Evolutionary conservation across 2,329 filamentous ascomycete genomes (phyloP).

Genomic region (Hypomyces perniciosus): DNA sequence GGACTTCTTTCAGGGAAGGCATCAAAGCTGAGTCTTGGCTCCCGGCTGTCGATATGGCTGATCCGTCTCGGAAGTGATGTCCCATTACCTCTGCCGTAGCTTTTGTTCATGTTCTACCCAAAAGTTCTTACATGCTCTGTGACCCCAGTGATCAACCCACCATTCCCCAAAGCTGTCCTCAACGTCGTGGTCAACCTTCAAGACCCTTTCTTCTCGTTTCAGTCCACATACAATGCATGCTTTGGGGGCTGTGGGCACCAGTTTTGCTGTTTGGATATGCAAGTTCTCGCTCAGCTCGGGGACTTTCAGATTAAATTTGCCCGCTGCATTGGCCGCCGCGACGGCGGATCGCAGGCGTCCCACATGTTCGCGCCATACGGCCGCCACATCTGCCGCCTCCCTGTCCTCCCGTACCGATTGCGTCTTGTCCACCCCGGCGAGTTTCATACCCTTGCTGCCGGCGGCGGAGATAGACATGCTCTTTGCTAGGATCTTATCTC

Average conservation of each 20-base stretch:
- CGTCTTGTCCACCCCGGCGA: constrained; percentile 75
- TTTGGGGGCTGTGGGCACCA: constrained; percentile 67
- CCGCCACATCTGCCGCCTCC: constrained; percentile 71
- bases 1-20: too few species aligned
- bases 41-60: too few species aligned
- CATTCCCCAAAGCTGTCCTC: constrained; percentile 94
- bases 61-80: too few species aligned
- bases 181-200: constrained; percentile 67
- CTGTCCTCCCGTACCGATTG: constrained; percentile 80
- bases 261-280: constrained; percentile 61
- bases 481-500: constrained; percentile 77
- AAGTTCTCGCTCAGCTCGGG: constrained; percentile 69
- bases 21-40: too few species aligned
- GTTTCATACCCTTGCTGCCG: constrained; percentile 82
- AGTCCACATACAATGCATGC: constrained; percentile 82
- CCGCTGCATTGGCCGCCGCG: constrained; percentile 57
- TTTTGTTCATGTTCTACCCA: constrained; percentile 72
- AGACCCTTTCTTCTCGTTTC: constrained; percentile 77
- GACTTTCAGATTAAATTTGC: constrained; percentile 47
- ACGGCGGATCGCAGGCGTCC: constrained; percentile 69
- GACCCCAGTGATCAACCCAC: constrained; percentile 89
- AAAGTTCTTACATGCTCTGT: constrained; percentile 73
- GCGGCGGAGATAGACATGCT: constrained; percentile 81
- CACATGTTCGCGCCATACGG: constrained; percentile 68
- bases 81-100: constrained; percentile 57